Percentiles rank a stretch among this genome's conserved stretches.
These are phyloP conservation scores for Trypanosoma rangeli DNA, from an alignment of 208 protist genomes.

Conservation along the genomic window DNA sequence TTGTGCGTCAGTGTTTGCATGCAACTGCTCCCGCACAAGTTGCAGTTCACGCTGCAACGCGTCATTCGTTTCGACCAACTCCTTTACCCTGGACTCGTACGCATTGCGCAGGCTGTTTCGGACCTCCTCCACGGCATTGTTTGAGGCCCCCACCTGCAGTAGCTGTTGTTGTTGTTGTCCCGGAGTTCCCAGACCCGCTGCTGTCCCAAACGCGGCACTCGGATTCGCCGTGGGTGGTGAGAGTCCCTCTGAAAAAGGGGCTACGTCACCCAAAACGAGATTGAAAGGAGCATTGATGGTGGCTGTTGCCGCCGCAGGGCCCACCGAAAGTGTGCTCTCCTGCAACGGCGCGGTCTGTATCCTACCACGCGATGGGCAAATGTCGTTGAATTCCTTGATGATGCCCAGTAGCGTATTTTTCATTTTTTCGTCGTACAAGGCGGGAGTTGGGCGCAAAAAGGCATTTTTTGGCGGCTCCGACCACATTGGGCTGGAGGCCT, in stretches of 20 bases:
- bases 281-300: too few species aligned
- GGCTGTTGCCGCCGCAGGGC: not conserved
- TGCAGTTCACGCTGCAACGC: constrained; percentile 16
- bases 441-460: constrained; percentile 40
- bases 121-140: not conserved
- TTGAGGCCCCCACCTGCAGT: not conserved
- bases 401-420: constrained; percentile 24
- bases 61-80: constrained; percentile 13
- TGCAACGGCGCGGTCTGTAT: not conserved
- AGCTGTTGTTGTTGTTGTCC: not conserved
- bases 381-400: constrained; percentile 27
- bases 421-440: constrained; percentile 55
- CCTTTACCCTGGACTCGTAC: constrained; percentile 19
- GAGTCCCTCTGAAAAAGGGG: not conserved
- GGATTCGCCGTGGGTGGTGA: not conserved
- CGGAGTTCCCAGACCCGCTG: not conserved
- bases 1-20: not conserved
- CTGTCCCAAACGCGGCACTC: not conserved
- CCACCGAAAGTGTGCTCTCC: not conserved
- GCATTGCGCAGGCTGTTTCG: constrained; percentile 1
- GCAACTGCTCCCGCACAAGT: not conserved
- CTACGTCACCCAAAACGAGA: not conserved
- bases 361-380: constrained; percentile 11
- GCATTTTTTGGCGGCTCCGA: constrained; percentile 51
- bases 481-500: constrained; percentile 57